These are phyloP conservation scores for Fusarium torreyae DNA, from an alignment of 2,329 filamentous ascomycete genomes.

Conservation along the genomic window DNA sequence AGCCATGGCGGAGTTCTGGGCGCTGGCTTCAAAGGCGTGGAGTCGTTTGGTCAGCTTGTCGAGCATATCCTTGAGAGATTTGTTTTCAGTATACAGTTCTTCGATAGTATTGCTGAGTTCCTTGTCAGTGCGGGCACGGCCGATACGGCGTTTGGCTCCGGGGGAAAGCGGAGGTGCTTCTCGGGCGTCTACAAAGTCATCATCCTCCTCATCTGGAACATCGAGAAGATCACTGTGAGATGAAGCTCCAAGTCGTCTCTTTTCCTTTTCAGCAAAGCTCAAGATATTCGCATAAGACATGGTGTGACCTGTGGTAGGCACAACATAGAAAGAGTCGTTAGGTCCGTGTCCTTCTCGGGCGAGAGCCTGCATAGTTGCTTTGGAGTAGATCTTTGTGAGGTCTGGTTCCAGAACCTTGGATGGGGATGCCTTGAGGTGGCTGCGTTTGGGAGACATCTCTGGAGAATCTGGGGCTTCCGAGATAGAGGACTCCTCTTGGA, in stretches of 20 bases:
- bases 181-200: slow-evolving; percentile 91
- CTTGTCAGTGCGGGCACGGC: slow-evolving; percentile 59
- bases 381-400: slow-evolving; percentile 86
- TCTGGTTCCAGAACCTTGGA: slow-evolving; percentile 69
- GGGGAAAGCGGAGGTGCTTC: slow-evolving; percentile 72
- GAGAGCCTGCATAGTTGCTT: slow-evolving; percentile 85
- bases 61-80: slow-evolving; percentile 85
- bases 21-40: slow-evolving; percentile 93
- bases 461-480: slow-evolving; percentile 55
- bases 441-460: slow-evolving; percentile 58
- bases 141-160: slow-evolving; percentile 58
- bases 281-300: slow-evolving; percentile 94
- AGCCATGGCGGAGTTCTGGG: slow-evolving; percentile 88
- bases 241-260: slow-evolving; percentile 70
- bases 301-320: slow-evolving; percentile 91
- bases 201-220: slow-evolving; percentile 74
- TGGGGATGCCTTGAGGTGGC: slow-evolving; percentile 54
- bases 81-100: slow-evolving; percentile 90
- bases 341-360: slow-evolving; percentile 76
- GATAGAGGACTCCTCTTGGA: slow-evolving; percentile 63
- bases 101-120: slow-evolving; percentile 80
- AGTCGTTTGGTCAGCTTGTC: slow-evolving; percentile 89
- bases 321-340: slow-evolving; percentile 91
- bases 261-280: slow-evolving; percentile 77
- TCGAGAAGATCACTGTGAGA: slow-evolving; percentile 66